A percentile compares a stretch with the other conserved stretches of the same genome.
phyloP scores from a whole-genome alignment of 78 protist genomes.

The Dictyostelium intermedium region DNA sequence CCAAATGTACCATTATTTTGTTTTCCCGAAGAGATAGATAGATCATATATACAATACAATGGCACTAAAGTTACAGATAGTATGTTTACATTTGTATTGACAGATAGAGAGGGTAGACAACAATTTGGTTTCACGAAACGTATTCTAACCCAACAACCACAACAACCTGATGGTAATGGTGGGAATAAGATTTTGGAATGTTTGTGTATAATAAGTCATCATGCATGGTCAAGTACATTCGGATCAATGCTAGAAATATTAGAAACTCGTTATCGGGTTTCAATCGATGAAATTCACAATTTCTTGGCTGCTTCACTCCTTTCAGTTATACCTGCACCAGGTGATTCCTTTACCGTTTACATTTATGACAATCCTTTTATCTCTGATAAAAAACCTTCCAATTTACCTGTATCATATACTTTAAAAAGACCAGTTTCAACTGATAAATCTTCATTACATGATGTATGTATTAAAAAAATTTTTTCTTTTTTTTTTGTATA shows the following conservation, averaged over 20 bases:
- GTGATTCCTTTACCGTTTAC: constrained; percentile 60
- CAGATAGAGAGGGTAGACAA: constrained; percentile 71
- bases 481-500: too few relatives aligned
- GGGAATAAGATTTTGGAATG: constrained; percentile 29
- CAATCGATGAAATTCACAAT: constrained; percentile 58
- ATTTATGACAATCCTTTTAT: constrained; percentile 65
- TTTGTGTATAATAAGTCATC: constrained; percentile 40
- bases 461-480: constrained; percentile 17
- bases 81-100: constrained; percentile 57
- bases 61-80: background rate
- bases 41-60: background rate
- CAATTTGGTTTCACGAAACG: constrained; percentile 74
- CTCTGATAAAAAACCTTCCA: background rate
- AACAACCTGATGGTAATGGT: background rate
- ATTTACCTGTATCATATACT: constrained; percentile 33
- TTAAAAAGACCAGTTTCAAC: constrained; percentile 49
- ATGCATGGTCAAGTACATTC: constrained; percentile 69
- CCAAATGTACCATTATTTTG: constrained; percentile 80
- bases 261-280: constrained; percentile 49
- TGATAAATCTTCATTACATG: constrained; percentile 69
- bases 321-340: constrained; percentile 73
- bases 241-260: constrained; percentile 35
- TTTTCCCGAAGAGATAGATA: constrained; percentile 74
- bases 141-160: constrained; percentile 18
- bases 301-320: constrained; percentile 55